A percentile compares a stretch with the other conserved stretches of the same genome.
phyloP scores from a whole-genome alignment of 495 filamentous ascomycete genomes.

The Trichoderma virens region DNA sequence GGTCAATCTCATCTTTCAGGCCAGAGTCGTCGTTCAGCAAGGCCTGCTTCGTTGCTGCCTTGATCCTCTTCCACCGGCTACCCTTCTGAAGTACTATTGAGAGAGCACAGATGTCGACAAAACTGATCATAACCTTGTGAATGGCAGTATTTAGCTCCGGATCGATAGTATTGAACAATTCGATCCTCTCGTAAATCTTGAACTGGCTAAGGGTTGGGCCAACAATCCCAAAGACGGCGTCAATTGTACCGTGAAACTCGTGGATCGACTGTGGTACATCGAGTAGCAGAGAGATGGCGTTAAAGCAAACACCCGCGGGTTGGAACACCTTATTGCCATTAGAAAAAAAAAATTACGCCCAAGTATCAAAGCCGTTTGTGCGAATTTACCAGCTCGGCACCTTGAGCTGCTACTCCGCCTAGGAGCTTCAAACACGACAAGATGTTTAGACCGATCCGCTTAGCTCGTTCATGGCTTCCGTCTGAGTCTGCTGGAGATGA shows the following conservation, averaged over 20 bases:
- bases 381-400: slow-evolving; percentile 16
- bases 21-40: background rate
- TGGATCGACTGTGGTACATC: slow-evolving; percentile 21
- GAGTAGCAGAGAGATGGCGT: slow-evolving; percentile 20
- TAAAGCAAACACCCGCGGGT: slow-evolving; percentile 21
- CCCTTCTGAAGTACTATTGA: slow-evolving; percentile 18
- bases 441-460: slow-evolving; percentile 16
- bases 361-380: background rate
- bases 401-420: slow-evolving; percentile 19
- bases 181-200: slow-evolving; percentile 22
- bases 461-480: background rate
- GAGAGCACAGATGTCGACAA: slow-evolving; percentile 21
- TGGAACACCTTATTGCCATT: slow-evolving; percentile 10
- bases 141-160: slow-evolving; percentile 16
- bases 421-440: slow-evolving; percentile 20
- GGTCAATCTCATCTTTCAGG: background rate
- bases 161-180: slow-evolving; percentile 17
- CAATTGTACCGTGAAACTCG: slow-evolving; percentile 19
- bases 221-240: slow-evolving; percentile 20
- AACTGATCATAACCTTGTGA: slow-evolving; percentile 21
- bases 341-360: background rate
- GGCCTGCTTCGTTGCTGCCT: slow-evolving; percentile 13
- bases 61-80: slow-evolving; percentile 18
- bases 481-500: background rate
- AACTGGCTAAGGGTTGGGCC: slow-evolving; percentile 20